Percentiles rank a stretch among this genome's conserved stretches.
Conservation (phyloP, 2,329 filamentous ascomycete genomes). For the Pseudocercospora fijiensis region DNA sequence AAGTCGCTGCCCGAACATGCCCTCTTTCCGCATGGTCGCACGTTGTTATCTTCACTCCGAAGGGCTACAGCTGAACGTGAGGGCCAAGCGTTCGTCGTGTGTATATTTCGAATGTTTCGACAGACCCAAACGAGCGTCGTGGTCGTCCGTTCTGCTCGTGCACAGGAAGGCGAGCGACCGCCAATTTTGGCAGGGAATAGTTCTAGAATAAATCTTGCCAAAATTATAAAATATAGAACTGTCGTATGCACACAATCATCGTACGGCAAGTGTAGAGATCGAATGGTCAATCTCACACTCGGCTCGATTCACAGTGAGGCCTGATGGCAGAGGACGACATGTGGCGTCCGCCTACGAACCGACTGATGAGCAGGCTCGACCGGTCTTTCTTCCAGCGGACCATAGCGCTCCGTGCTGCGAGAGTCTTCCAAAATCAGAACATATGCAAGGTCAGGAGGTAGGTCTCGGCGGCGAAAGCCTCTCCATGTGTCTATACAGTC, state of each 20-base stretch:
- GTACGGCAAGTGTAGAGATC: too few species aligned
- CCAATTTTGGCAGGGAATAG: too few species aligned
- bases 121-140: not conserved
- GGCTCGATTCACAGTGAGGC: not conserved
- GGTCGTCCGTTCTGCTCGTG: too few species aligned
- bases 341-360: slow-evolving; percentile 79
- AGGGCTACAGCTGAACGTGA: too few species aligned
- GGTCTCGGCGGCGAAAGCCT: not conserved
- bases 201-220: too few species aligned
- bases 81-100: too few species aligned
- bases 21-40: not conserved
- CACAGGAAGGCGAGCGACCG: too few species aligned
- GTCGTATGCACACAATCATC: too few species aligned
- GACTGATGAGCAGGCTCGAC: slow-evolving; percentile 77
- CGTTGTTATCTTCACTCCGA: too few species aligned
- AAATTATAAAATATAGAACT: too few species aligned
- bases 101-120: not conserved
- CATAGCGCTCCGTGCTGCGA: slow-evolving; percentile 73
- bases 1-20: not conserved
- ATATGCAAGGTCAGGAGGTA: slow-evolving; percentile 64
- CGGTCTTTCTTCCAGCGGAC: slow-evolving; percentile 77
- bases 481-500: not conserved
- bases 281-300: not conserved
- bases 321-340: slow-evolving; percentile 44
- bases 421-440: slow-evolving; percentile 70